Evolutionary conservation across 768 basidiomycete genomes (phyloP).

Genomic region (Butyriboletus loyo): DNA sequence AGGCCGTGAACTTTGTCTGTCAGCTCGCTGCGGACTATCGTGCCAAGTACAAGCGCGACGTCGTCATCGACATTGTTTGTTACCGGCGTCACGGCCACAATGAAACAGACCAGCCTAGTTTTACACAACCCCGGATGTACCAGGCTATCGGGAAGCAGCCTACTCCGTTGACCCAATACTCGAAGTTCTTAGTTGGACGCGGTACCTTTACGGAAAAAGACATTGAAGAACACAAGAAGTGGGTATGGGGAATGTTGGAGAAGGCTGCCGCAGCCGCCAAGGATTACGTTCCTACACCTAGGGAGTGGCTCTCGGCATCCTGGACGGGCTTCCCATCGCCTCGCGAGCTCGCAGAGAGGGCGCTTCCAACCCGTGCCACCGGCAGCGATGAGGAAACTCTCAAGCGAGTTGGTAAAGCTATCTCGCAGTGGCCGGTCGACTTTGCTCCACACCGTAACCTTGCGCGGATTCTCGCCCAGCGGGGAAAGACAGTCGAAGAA

Average conservation of each 20-base stretch:
- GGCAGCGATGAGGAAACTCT: slow-evolving; percentile 76
- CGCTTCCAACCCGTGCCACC: slow-evolving; percentile 87
- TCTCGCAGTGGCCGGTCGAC: slow-evolving; percentile 80
- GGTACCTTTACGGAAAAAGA: slow-evolving; percentile 95
- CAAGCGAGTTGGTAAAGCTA: slow-evolving; percentile 79
- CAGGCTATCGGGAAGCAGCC: slow-evolving; percentile 93
- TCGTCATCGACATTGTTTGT: slow-evolving; percentile 97
- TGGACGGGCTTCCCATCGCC: slow-evolving; percentile 99
- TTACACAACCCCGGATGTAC: slow-evolving; percentile 99
- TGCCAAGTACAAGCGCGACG: slow-evolving; percentile 98
- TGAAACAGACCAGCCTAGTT: slow-evolving; percentile 97
- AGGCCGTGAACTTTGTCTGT: slow-evolving; percentile 98
- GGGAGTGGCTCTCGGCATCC: slow-evolving; percentile 96
- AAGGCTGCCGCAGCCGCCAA: slow-evolving; percentile 91
- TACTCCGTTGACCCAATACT: slow-evolving; percentile 87
- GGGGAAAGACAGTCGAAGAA: slow-evolving; percentile 90
- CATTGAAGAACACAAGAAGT: slow-evolving; percentile 97
- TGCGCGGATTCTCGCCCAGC: slow-evolving; percentile 81
- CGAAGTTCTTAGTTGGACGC: slow-evolving; percentile 85
- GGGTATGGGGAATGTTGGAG: slow-evolving; percentile 99
- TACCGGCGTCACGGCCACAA: slow-evolving; percentile 99
- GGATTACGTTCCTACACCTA: slow-evolving; percentile 91
- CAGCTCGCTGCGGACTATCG: slow-evolving; percentile 98
- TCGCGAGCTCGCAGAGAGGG: slow-evolving; percentile 88
- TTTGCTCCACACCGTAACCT: slow-evolving; percentile 93